A percentile compares a stretch with the other conserved stretches of the same genome.
Conservation (phyloP, 2,329 filamentous ascomycete genomes). For the Ascochyta clinopodiicola region DNA sequence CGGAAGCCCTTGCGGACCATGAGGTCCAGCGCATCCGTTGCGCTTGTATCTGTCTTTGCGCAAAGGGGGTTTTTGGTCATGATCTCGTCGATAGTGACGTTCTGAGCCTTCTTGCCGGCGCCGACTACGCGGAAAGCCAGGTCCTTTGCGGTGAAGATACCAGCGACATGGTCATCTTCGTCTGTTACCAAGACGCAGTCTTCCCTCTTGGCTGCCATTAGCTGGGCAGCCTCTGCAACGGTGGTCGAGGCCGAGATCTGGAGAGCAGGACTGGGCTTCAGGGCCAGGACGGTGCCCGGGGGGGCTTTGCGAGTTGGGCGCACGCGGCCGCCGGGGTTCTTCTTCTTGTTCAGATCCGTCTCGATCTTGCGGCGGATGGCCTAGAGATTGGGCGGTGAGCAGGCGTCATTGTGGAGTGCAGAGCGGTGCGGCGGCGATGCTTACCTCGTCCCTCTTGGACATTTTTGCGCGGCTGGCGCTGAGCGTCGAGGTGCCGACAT, state of each 20-base stretch:
- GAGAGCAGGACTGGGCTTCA: slow-evolving; percentile 93
- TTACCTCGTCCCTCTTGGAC: slow-evolving; percentile 96
- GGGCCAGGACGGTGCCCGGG: slow-evolving; percentile 91
- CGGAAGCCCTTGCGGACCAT: slow-evolving; percentile 99
- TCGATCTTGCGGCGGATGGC: slow-evolving; percentile 97
- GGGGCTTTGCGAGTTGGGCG: slow-evolving; percentile 91
- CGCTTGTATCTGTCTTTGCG: slow-evolving; percentile 95
- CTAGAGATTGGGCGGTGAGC: slow-evolving; percentile 55
- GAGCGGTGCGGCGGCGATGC: slow-evolving; percentile 37
- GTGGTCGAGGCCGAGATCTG: slow-evolving; percentile 97
- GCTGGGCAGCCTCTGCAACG: slow-evolving; percentile 92
- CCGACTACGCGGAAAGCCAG: slow-evolving; percentile 96
- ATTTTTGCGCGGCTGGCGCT: slow-evolving; percentile 96
- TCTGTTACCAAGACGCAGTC: slow-evolving; percentile 98
- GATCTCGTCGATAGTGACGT: slow-evolving; percentile 94
- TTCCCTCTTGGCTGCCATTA: slow-evolving; percentile 98
- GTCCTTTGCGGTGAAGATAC: slow-evolving; percentile 99
- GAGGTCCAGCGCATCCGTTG: slow-evolving; percentile 93
- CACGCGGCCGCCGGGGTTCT: slow-evolving; percentile 76
- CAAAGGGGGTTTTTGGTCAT: slow-evolving; percentile 99
- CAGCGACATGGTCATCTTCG: slow-evolving; percentile 95
- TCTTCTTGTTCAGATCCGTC: slow-evolving; percentile 97
- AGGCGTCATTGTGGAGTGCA: not conserved
- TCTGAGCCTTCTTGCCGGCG: slow-evolving; percentile 83
- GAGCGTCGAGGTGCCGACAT: slow-evolving; percentile 70